These are phyloP conservation scores for Nematodospora valgi DNA, from an alignment of 805 yeast species.

Conservation along the genomic window DNA sequence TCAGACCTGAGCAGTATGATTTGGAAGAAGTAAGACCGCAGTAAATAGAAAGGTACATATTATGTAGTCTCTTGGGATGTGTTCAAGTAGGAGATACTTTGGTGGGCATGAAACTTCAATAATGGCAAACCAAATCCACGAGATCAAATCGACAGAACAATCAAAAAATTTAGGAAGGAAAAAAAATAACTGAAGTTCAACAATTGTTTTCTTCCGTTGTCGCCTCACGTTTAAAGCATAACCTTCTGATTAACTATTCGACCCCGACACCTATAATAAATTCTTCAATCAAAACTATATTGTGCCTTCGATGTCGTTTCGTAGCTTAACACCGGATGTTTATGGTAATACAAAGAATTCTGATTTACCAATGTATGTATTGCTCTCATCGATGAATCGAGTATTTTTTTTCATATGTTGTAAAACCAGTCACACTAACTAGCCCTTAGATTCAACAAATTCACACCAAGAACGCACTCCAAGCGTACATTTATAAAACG, in stretches of 20 bases:
- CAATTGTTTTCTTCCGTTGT: too few species aligned
- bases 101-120: too few species aligned
- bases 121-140: too few species aligned
- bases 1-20: constrained; percentile 50
- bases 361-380: constrained; percentile 46
- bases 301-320: too few species aligned
- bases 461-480: constrained; percentile 17
- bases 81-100: too few species aligned
- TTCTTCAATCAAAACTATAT: too few species aligned
- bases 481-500: constrained; percentile 8
- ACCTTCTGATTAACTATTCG: too few species aligned
- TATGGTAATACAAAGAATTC: constrained; percentile 39
- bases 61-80: too few species aligned
- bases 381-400: neutral
- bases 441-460: constrained; percentile 13
- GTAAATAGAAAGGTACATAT: neutral
- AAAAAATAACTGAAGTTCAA: too few species aligned
- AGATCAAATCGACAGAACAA: neutral
- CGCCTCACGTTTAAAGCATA: too few species aligned
- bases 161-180: neutral
- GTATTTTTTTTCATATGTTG: neutral
- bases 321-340: constrained; percentile 21
- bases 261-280: too few species aligned
- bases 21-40: constrained; percentile 25
- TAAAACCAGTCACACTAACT: constrained; percentile 1